Evolutionary conservation across 805 yeast genomes (phyloP).

Genomic region (Candida mattraensis): DNA sequence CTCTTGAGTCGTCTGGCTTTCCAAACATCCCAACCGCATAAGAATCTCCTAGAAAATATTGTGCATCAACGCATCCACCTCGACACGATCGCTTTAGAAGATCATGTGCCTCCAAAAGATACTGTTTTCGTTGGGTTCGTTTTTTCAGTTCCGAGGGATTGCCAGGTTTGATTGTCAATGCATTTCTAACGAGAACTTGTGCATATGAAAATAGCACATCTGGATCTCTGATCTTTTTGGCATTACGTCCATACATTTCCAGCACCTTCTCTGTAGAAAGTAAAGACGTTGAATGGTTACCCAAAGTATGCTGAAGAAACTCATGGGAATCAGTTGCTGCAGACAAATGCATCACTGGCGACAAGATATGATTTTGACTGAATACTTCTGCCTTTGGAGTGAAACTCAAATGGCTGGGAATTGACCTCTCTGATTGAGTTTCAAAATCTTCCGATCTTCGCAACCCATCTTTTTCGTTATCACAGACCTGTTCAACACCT

Average conservation of each 20-base stretch:
- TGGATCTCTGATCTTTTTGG: constrained; percentile 82
- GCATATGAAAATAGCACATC: constrained; percentile 87
- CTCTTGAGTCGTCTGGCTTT: constrained; percentile 72
- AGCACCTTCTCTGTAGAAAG: constrained; percentile 56
- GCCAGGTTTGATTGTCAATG: constrained; percentile 13
- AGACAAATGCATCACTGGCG: constrained; percentile 16
- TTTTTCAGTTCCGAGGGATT: constrained; percentile 33
- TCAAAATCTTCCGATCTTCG: constrained; percentile 5
- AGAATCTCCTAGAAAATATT: constrained; percentile 88
- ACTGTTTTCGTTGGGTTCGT: constrained; percentile 52
- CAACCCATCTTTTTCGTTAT: neutral
- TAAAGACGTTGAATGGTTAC: constrained; percentile 36
- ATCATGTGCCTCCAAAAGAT: constrained; percentile 71
- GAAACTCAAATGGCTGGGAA: constrained; percentile 11
- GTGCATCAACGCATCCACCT: constrained; percentile 86
- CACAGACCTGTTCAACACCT: neutral
- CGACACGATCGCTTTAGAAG: constrained; percentile 59
- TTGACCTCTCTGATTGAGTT: constrained; percentile 10
- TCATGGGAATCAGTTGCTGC: constrained; percentile 19
- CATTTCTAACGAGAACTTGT: constrained; percentile 59
- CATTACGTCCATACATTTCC: constrained; percentile 83
- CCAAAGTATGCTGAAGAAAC: constrained; percentile 15
- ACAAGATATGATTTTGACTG: constrained; percentile 11
- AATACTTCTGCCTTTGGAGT: constrained; percentile 13
- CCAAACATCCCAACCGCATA: constrained; percentile 83